phyloP scores from a whole-genome alignment of 257 asterid genomes.

The Buddleja alternifolia region DNA sequence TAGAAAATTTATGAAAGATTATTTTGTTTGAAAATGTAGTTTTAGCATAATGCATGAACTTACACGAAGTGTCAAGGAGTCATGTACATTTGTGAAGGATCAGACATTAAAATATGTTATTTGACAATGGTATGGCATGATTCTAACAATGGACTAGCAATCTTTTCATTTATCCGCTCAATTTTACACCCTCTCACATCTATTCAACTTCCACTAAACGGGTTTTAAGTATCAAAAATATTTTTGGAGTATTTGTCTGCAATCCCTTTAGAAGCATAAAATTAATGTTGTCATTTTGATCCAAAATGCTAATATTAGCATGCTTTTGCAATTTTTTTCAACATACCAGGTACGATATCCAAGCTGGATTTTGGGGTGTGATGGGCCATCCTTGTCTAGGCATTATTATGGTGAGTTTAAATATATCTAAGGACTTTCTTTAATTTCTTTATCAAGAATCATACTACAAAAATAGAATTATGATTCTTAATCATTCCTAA shows the following conservation, averaged over 20 bases:
- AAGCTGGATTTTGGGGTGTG: slow-evolving; percentile 99
- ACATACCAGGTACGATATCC: slow-evolving; percentile 71
- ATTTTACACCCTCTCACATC: slow-evolving; percentile 6
- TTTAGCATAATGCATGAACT: neutral
- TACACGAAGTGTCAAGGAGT: neutral
- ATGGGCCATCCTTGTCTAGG: slow-evolving; percentile 93
- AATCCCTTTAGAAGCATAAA: neutral
- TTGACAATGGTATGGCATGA: neutral
- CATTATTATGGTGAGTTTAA: slow-evolving; percentile 70
- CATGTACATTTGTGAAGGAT: neutral
- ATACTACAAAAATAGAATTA: neutral
- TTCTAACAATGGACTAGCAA: too few species aligned
- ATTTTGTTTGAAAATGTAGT: neutral
- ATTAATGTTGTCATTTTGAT: neutral
- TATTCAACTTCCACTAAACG: neutral
- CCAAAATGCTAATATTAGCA: slow-evolving; percentile 28
- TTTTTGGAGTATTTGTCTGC: neutral
- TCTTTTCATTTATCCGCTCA: too few species aligned
- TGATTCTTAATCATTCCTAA: too few species aligned
- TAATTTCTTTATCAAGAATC: neutral
- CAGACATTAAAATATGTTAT: neutral
- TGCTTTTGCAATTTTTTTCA: slow-evolving; percentile 12
- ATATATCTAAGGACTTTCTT: slow-evolving; percentile 56
- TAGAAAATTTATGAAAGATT: too few species aligned
- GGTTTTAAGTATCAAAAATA: slow-evolving; percentile 3